Evolutionary conservation across 768 basidiomycete genomes (phyloP).

Genomic region (Auriscalpium microsporum): DNA sequence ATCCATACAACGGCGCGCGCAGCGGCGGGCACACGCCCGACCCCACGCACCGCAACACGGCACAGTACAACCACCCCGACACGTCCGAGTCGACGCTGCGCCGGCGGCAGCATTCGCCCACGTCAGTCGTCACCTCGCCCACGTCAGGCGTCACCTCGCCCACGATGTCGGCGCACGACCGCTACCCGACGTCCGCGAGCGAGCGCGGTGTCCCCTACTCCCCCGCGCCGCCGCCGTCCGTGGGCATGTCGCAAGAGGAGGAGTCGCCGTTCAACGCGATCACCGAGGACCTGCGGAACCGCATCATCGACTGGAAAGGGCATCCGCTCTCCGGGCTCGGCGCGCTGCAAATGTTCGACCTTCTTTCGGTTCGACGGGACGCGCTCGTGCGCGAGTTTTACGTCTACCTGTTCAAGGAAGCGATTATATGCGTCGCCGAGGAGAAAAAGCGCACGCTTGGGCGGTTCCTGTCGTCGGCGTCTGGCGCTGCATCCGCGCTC

Average conservation of each 20-base stretch:
- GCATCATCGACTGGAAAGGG: slow-evolving; percentile 95
- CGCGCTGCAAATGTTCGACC: slow-evolving; percentile 84
- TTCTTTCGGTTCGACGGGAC: slow-evolving; percentile 83
- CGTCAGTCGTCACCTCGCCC: slow-evolving; percentile 20
- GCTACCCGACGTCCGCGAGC: not conserved
- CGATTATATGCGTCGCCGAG: slow-evolving; percentile 90
- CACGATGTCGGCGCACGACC: slow-evolving; percentile 6
- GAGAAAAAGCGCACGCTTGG: slow-evolving; percentile 84
- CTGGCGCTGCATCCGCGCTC: slow-evolving; percentile 32
- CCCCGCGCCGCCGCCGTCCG: not conserved
- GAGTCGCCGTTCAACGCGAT: slow-evolving; percentile 76
- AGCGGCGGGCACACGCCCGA: slow-evolving; percentile 2
- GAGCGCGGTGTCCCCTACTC: slow-evolving; percentile 4
- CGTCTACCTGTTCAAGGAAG: slow-evolving; percentile 95
- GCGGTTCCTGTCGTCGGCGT: slow-evolving; percentile 58
- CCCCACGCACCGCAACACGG: not conserved
- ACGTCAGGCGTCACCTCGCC: slow-evolving; percentile 19
- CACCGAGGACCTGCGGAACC: slow-evolving; percentile 79
- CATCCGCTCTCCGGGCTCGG: slow-evolving; percentile 88
- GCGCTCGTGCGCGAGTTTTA: slow-evolving; percentile 87
- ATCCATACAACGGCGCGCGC: slow-evolving; percentile 29
- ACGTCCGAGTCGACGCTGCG: slow-evolving; percentile 18
- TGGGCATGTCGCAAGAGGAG: slow-evolving; percentile 30
- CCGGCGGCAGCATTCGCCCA: slow-evolving; percentile 24
- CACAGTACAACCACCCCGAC: slow-evolving; percentile 12